Evolutionary conservation across 768 basidiomycete species (phyloP).

Genomic region (Lactarius tabidus): DNA sequence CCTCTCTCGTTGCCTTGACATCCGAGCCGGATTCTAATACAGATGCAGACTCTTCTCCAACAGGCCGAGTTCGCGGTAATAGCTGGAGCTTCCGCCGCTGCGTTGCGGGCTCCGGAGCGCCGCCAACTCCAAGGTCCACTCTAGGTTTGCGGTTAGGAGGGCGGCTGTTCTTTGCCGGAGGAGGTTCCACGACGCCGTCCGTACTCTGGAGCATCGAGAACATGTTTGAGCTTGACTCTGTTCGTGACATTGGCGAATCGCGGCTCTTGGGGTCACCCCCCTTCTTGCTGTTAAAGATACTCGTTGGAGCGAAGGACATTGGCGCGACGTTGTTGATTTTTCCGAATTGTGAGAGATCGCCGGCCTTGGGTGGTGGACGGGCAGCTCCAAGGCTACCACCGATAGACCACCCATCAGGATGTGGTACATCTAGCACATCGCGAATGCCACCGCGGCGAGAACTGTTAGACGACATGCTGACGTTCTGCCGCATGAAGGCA

Average conservation of each 20-base stretch:
- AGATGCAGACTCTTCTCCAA: constrained; percentile 40
- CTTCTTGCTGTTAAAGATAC: constrained; percentile 79
- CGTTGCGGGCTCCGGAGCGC: constrained; percentile 43
- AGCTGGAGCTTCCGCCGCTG: constrained; percentile 73
- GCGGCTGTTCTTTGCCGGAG: constrained; percentile 46
- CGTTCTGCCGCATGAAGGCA: no score
- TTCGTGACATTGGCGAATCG: constrained; percentile 68
- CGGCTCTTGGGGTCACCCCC: constrained; percentile 51
- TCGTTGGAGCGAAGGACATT: constrained; percentile 80
- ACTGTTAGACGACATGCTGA: constrained; percentile 84
- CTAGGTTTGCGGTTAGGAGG: constrained; percentile 49
- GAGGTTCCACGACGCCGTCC: constrained; percentile 51
- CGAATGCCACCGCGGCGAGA: constrained; percentile 85
- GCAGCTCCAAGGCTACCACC: constrained; percentile 28
- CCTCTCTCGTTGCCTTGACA: constrained; percentile 42
- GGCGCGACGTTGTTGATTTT: constrained; percentile 69
- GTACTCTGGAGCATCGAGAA: constrained; percentile 75
- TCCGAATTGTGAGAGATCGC: constrained; percentile 84
- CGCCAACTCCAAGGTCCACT: constrained; percentile 45
- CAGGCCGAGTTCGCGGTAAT: constrained; percentile 76
- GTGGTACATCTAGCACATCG: constrained; percentile 50
- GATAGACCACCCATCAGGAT: constrained; percentile 82
- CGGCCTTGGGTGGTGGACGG: constrained; percentile 69
- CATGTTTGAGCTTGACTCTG: constrained; percentile 81
- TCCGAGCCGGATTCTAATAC: constrained; percentile 48